A percentile compares a stretch with the other conserved stretches of the same genome.
Evolutionary conservation across 1,284 basidiomycete species (phyloP).

Genomic region (Boletellus deceptivus): DNA sequence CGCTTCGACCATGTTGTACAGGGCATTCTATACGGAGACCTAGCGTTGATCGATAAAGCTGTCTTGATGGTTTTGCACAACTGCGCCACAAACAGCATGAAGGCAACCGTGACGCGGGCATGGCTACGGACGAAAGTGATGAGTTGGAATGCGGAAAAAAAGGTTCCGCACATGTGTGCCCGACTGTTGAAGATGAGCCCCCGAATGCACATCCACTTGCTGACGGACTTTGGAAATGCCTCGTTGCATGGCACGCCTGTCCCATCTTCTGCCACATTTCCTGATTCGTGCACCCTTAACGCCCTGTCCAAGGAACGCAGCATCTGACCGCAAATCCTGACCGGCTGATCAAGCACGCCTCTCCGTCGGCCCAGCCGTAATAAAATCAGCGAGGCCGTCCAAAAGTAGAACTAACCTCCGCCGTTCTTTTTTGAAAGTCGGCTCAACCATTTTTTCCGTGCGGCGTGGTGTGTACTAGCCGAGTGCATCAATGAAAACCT

Average conservation of each 20-base stretch:
- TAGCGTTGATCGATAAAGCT: conserved; percentile 22
- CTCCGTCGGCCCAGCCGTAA: neutral
- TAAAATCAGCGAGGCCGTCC: conserved; percentile 3
- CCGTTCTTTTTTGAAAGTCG: conserved; percentile 9
- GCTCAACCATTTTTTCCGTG: neutral
- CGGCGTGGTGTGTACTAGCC: neutral
- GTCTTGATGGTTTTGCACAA: conserved; percentile 13
- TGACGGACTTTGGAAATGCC: conserved; percentile 2
- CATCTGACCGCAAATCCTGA: conserved; percentile 2
- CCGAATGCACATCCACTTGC: neutral
- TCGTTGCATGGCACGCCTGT: conserved; percentile 18
- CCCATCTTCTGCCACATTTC: neutral
- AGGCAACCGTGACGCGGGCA: neutral
- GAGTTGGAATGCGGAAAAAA: conserved; percentile 6
- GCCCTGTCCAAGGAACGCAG: neutral
- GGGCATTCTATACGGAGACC: conserved; percentile 3
- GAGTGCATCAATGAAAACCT: neutral
- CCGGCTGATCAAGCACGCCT: conserved; percentile 15
- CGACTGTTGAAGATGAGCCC: conserved; percentile 3
- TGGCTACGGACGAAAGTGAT: conserved; percentile 3
- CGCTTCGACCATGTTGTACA: conserved; percentile 11
- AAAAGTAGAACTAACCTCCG: conserved; percentile 3
- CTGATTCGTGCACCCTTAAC: conserved; percentile 1
- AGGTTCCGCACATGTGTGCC: conserved; percentile 4
- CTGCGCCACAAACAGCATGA: conserved; percentile 3